Evolutionary conservation across 2,329 filamentous ascomycete species (phyloP).

Genomic region (Exophiala calicioides): DNA sequence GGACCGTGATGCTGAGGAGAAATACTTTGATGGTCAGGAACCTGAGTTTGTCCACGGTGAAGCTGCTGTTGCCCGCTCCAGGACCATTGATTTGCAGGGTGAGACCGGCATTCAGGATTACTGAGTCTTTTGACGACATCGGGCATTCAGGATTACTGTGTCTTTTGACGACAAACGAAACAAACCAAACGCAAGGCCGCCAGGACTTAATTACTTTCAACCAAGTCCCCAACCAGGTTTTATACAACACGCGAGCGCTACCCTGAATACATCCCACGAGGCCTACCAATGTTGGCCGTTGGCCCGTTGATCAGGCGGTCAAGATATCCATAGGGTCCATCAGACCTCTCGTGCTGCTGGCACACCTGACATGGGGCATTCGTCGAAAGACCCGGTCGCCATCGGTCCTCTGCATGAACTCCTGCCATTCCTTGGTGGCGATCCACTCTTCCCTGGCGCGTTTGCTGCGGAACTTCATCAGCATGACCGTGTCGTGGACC

Average conservation of each 20-base stretch:
- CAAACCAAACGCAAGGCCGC: too few species aligned
- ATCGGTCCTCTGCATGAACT: slow-evolving; percentile 33
- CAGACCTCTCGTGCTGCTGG: slow-evolving; percentile 32
- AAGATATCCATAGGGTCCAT: slow-evolving; percentile 33
- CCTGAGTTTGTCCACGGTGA: slow-evolving; percentile 59
- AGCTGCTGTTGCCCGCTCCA: slow-evolving; percentile 28
- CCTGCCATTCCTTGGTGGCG: slow-evolving; percentile 32
- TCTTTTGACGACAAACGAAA: not conserved
- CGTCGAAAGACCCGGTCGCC: slow-evolving; percentile 32
- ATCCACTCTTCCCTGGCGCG: slow-evolving; percentile 32
- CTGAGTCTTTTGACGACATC: slow-evolving; percentile 43
- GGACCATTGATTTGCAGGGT: slow-evolving; percentile 42
- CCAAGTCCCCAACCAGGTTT: too few species aligned
- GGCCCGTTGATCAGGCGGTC: slow-evolving; percentile 22
- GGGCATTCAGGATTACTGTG: not conserved
- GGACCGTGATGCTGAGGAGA: slow-evolving; percentile 66
- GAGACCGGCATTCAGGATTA: slow-evolving; percentile 75
- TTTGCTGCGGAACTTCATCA: slow-evolving; percentile 33
- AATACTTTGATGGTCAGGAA: slow-evolving; percentile 79
- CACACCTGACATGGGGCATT: slow-evolving; percentile 36
- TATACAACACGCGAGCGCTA: too few species aligned
- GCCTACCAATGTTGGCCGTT: too few species aligned
- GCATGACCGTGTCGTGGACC: slow-evolving; percentile 34
- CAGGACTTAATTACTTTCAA: too few species aligned
- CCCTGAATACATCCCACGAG: too few species aligned